Evolutionary conservation across 1,139 yeast species (phyloP), one percentile per base, ranked within the genome.

Genomic region (Magnusiomyces starmeri): DNA sequence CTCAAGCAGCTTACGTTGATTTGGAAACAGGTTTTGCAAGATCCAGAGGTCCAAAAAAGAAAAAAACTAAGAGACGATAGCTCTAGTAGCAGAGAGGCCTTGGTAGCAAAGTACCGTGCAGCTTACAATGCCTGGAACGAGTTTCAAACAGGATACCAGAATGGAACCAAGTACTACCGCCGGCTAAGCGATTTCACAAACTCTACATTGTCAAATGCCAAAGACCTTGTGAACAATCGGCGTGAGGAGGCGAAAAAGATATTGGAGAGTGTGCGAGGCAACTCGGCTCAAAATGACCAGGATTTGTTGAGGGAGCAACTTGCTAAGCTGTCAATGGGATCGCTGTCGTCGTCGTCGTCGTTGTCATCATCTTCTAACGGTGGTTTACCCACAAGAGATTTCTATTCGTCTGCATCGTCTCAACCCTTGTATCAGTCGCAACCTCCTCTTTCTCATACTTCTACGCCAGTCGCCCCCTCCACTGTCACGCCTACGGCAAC

Each of bases 131-230:
- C 69, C 18, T 88, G 92, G 83, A 74, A 70, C 35, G 75, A 76
- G 29, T 83, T 83, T 59, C 69, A 73, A 18, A 70, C 70, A 9
- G 95, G 95, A 2, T 67, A 81, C 52, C 66, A 69, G 12, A 81
- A 79, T 58, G 95, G 95, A 0, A 63, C 68, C 14, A 75, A 70
- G 12, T 85, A 88, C 60, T 90, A 90, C 65, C 69, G 70, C 2
- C 77, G 79, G 46, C 68, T 89, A 46, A 65, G 74, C 29, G 68
- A 68, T 14, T 77, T 75, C 59, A 75, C 80, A 1, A 60, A 66
- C 2, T 66, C 70, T 4, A 63, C 78, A 43, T 68, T 66, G 50
- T 59, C 60, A 46, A 68, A 73, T 60, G 72, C 73, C 53, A 63
- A 67, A 45, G 65, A 70, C 57, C 63, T 69, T 60, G 63, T 69